Conservation (phyloP, 257 asterid species). For the Solanum clarkiae region DNA sequence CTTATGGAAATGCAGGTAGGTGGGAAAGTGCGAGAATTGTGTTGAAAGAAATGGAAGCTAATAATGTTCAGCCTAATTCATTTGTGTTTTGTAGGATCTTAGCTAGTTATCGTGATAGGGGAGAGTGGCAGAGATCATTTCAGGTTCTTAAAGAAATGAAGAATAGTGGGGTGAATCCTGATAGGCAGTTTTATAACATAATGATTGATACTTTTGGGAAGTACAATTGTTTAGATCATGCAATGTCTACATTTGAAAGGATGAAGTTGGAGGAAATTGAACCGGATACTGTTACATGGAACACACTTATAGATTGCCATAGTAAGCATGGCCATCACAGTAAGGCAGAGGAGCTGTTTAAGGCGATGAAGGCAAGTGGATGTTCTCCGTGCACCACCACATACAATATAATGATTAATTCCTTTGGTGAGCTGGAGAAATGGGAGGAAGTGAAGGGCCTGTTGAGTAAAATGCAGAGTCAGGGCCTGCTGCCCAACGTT, state of each 20-base stretch:
- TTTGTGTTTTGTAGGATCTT: slow-evolving; percentile 68
- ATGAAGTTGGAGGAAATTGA: slow-evolving; percentile 71
- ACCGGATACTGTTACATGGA: slow-evolving; percentile 86
- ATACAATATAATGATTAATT: slow-evolving; percentile 79
- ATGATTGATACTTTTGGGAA: slow-evolving; percentile 94
- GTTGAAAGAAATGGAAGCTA: slow-evolving; percentile 78
- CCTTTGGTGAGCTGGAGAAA: slow-evolving; percentile 71
- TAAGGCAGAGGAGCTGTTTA: slow-evolving; percentile 57
- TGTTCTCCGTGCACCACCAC: slow-evolving; percentile 74
- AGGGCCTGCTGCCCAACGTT: slow-evolving; percentile 74
- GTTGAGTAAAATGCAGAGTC: slow-evolving; percentile 63
- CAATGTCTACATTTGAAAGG: slow-evolving; percentile 70
- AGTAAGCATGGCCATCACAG: slow-evolving; percentile 62
- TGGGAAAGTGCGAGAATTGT: slow-evolving; percentile 95
- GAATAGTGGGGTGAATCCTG: slow-evolving; percentile 62
- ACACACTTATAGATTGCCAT: slow-evolving; percentile 85
- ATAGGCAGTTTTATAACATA: slow-evolving; percentile 73
- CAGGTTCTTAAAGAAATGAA: slow-evolving; percentile 94
- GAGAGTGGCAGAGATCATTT: slow-evolving; percentile 95
- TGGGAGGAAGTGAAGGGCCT: slow-evolving; percentile 77
- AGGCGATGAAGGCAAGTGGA: slow-evolving; percentile 60
- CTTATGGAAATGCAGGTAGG: slow-evolving; percentile 88
- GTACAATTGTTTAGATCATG: slow-evolving; percentile 76
- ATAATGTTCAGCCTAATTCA: slow-evolving; percentile 58
- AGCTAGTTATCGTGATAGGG: slow-evolving; percentile 74